phyloP scores from a whole-genome alignment of 345 rosid species.

The Acer yangbiense region DNA sequence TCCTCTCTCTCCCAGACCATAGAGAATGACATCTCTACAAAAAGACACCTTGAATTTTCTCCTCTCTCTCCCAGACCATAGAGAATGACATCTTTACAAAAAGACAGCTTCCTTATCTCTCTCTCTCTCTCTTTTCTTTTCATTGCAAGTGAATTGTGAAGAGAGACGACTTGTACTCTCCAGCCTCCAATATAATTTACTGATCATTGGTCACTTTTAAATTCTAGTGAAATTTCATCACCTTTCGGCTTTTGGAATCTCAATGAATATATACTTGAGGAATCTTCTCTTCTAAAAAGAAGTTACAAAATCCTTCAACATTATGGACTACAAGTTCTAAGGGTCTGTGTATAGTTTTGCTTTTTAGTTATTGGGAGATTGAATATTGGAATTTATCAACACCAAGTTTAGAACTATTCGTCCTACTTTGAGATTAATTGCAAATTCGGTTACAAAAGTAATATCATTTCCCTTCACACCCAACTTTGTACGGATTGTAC shows the following conservation, averaged over 20 bases:
- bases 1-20: neutral
- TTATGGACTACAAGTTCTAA: constrained; percentile 4
- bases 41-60: constrained; percentile 4
- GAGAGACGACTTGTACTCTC: too few relatives aligned
- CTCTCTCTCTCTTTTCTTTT: constrained; percentile 7
- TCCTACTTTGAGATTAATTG: neutral
- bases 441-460: neutral
- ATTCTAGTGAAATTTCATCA: neutral
- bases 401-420: neutral
- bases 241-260: constrained; percentile 24
- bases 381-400: neutral
- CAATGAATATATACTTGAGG: constrained; percentile 2
- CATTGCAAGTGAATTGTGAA: too few relatives aligned
- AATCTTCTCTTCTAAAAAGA: constrained; percentile 17
- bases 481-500: too few relatives aligned
- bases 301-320: neutral
- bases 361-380: neutral
- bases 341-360: neutral
- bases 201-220: neutral
- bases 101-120: constrained; percentile 7
- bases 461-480: neutral
- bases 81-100: constrained; percentile 18
- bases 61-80: neutral
- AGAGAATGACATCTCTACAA: constrained; percentile 15
- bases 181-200: neutral